Conservation (phyloP, 345 rosid genomes). For the Salix caprea region DNA sequence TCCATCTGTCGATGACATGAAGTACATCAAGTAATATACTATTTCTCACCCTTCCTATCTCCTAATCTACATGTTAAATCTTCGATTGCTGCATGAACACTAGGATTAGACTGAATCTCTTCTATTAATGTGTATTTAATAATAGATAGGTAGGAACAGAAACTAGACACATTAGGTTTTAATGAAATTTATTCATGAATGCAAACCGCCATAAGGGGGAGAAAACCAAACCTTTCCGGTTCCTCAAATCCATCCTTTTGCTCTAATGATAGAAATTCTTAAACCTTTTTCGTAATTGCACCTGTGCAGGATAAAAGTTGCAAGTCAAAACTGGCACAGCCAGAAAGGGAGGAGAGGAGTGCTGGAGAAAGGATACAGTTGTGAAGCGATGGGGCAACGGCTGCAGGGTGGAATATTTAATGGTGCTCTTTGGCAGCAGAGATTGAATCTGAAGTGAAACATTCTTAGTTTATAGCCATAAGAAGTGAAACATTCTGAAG, state of each 20-base stretch:
- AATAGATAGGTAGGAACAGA: not conserved
- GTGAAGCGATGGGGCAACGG: not conserved
- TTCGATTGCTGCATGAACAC: not conserved
- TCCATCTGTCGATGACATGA: no score
- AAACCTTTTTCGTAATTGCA: not conserved
- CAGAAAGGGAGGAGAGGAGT: not conserved
- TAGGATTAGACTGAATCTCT: not conserved
- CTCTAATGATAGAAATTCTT: not conserved
- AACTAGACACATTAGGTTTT: not conserved
- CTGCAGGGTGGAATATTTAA: not conserved
- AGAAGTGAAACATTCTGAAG: not conserved
- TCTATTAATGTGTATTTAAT: not conserved
- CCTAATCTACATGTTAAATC: no score
- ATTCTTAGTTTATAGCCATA: no score
- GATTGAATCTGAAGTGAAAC: not conserved
- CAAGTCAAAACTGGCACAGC: not conserved
- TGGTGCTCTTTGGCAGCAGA: not conserved
- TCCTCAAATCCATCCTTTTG: not conserved
- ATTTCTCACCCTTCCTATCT: no score
- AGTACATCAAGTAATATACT: no score
- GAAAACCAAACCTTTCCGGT: not conserved
- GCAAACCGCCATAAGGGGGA: not conserved
- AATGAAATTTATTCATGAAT: not conserved
- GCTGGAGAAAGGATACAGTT: not conserved
- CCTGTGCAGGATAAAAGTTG: not conserved